Percentiles rank a stretch among this genome's conserved stretches.
Evolutionary conservation across 2,329 filamentous ascomycete species (phyloP).

Genomic region (Fusarium gaditjirri): DNA sequence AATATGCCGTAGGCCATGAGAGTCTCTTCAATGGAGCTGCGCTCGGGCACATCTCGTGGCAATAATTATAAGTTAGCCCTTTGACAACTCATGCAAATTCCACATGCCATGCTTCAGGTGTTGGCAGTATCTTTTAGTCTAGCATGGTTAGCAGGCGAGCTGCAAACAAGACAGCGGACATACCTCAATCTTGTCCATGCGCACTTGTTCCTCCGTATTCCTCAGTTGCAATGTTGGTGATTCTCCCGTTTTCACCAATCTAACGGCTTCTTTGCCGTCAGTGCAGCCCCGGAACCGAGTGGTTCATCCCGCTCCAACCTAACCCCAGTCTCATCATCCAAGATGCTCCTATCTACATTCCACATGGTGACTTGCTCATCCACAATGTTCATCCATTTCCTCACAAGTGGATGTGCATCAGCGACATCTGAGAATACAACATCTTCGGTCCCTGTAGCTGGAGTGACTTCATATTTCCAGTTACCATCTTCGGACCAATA

Average conservation of each 20-base stretch:
- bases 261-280: conserved; percentile 47
- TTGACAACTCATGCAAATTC: background rate
- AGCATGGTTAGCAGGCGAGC: background rate
- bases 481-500: conserved; percentile 77
- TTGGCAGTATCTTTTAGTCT: background rate
- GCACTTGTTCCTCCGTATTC: background rate
- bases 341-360: conserved; percentile 49
- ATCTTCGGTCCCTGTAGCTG: conserved; percentile 51
- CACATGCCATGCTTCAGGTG: too few relatives aligned
- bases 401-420: conserved; percentile 72
- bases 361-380: conserved; percentile 48
- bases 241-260: conserved; percentile 50
- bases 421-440: conserved; percentile 72
- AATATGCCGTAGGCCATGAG: background rate
- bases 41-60: background rate
- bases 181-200: conserved; percentile 3
- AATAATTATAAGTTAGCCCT: background rate
- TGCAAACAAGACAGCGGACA: background rate
- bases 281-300: conserved; percentile 34
- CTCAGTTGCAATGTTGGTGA: background rate
- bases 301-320: conserved; percentile 48
- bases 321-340: conserved; percentile 48
- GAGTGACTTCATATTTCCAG: conserved; percentile 71
- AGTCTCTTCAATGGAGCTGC: background rate
- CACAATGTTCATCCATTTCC: conserved; percentile 64